These are phyloP conservation scores for Lasiodiplodia hormozganensis DNA, from an alignment of 2,329 filamentous ascomycete species.

Conservation along the genomic window DNA sequence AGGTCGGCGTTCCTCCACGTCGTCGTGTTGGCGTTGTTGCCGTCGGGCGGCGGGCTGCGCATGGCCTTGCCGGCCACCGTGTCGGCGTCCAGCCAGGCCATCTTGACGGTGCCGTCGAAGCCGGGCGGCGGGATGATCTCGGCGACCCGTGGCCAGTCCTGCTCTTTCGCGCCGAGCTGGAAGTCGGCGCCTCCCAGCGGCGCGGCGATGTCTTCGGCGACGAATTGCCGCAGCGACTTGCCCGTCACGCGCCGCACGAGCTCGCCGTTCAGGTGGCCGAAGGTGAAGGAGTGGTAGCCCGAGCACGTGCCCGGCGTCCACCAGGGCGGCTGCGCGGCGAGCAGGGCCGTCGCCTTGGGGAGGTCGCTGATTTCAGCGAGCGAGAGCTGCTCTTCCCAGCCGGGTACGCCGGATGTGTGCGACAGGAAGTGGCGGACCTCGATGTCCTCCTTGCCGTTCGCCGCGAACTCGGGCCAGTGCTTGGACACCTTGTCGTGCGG, in stretches of 20 bases:
- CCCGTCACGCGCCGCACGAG: constrained; percentile 10
- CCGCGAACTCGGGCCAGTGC: constrained; percentile 45
- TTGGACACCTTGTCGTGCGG: constrained; percentile 37
- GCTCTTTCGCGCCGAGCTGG: constrained; percentile 16
- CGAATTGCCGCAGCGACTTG: constrained; percentile 7
- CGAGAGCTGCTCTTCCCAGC: constrained; percentile 10
- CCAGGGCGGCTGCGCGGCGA: constrained; percentile 13
- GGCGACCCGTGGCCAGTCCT: constrained; percentile 5
- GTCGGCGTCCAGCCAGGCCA: neutral
- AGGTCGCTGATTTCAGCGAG: constrained; percentile 3
- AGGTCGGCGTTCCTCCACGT: neutral
- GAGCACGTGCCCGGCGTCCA: constrained; percentile 11
- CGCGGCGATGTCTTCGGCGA: constrained; percentile 15
- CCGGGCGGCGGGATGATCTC: constrained; percentile 8
- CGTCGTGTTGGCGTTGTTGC: neutral
- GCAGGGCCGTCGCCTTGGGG: neutral
- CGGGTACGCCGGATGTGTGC: constrained; percentile 19
- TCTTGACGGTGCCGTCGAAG: neutral
- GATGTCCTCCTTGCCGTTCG: constrained; percentile 41
- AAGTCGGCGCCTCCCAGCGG: constrained; percentile 16
- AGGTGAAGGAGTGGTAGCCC: constrained; percentile 19
- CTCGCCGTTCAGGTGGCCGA: constrained; percentile 12
- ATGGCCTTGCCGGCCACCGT: neutral
- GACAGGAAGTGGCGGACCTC: constrained; percentile 34
- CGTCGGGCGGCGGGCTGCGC: neutral